Base-by-base conservation (phyloP, 208 protist genomes). In the Trypanosoma grayi region DNA sequence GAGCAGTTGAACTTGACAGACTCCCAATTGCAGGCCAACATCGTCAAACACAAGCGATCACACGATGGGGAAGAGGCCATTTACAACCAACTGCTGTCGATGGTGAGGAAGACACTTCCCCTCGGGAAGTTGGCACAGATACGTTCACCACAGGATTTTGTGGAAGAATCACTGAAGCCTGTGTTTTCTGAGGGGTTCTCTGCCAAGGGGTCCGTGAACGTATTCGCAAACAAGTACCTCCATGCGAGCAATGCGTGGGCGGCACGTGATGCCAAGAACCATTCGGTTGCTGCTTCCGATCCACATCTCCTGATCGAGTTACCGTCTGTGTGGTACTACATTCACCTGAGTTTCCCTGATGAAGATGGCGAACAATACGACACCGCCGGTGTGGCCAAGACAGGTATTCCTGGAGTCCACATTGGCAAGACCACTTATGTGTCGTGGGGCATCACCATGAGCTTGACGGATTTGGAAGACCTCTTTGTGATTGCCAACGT, bases 401-500 rank as follows among this genome's bases (percentile, higher is more conserved):
- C 76, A 14, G 81, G 81, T 13, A 52, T 87, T 31, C 77, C 77
- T 14, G 81, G 81, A 14, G 61, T 72, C 20, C 77, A 81, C 67
- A 84, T 84, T 73, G 81, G 73, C 44, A 57, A 54, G 11, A 80
- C 81, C n/a, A 75, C 67, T n/a, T 56, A 79, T 60, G 30, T 84
- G 4, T 59, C 81, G 14, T 87, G 81, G 81, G 81, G 81, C 40
- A 81, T 87, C 59, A 87, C 81, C 22, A 81, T 84, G 77, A 79
- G 70, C 51, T 73, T 76, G 70, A 87, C 77, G 1, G 81, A 87
- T 37, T 63, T 87, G 36, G 69, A 83, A 60, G 81, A 87, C 48
- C 45, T 84, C 3, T 87, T 81, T 64, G 61, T 87, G 25, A 48
- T 87, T 41, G 72, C 76, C 16, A 70, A 70, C 1, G 22, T 39